These are phyloP conservation scores for Scheffersomyces lignosus DNA, from an alignment of 805 yeast genomes.

Conservation along the genomic window DNA sequence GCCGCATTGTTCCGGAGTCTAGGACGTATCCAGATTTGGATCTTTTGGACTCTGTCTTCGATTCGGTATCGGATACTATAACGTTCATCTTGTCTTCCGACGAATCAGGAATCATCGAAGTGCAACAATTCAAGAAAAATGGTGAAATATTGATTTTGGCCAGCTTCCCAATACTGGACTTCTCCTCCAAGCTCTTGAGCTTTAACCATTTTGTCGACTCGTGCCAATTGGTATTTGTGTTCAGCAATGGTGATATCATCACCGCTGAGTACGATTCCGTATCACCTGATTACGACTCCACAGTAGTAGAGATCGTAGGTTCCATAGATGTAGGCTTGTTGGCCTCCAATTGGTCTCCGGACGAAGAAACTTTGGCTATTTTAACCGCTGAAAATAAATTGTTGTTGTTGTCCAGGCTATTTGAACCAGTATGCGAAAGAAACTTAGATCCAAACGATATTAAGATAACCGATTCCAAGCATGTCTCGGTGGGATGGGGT, in stretches of 20 bases:
- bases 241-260: constrained; percentile 74
- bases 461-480: constrained; percentile 57
- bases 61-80: constrained; percentile 70
- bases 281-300: constrained; percentile 47
- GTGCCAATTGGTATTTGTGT: constrained; percentile 64
- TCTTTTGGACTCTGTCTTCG: constrained; percentile 60
- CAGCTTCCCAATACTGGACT: constrained; percentile 47
- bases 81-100: constrained; percentile 58
- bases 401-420: constrained; percentile 66
- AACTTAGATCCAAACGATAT: constrained; percentile 62
- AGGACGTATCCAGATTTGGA: constrained; percentile 64
- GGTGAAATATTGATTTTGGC: constrained; percentile 63
- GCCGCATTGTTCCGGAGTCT: constrained; percentile 52
- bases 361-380: constrained; percentile 80
- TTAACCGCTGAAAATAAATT: constrained; percentile 63
- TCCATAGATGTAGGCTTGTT: constrained; percentile 72
- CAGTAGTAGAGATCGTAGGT: constrained; percentile 77
- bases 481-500: constrained; percentile 99
- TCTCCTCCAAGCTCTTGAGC: constrained; percentile 39
- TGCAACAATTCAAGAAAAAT: constrained; percentile 69
- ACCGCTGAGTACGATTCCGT: constrained; percentile 60
- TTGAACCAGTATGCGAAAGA: constrained; percentile 77
- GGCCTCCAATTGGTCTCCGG: constrained; percentile 85
- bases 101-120: constrained; percentile 61
- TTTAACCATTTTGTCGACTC: constrained; percentile 71